Evolutionary conservation across 164 flowering plant species (phyloP).

Genomic region (Cinnamomum chago): DNA sequence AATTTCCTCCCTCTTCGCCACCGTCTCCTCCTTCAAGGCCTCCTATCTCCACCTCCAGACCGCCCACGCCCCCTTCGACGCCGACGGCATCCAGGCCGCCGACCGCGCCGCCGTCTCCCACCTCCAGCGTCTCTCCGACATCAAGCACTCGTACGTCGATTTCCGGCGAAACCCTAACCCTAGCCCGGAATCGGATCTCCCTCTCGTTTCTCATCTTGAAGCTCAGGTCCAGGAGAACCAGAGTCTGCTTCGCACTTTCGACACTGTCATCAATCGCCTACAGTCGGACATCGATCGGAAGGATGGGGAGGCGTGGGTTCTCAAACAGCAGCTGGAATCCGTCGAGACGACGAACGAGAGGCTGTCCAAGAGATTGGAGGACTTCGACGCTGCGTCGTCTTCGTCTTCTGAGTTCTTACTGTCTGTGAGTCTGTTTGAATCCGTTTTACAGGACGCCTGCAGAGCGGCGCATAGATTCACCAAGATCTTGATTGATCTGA

Average conservation of each 20-base stretch:
- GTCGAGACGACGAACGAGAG: conserved; percentile 36
- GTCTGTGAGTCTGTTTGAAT: conserved; percentile 61
- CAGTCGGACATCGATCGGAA: conserved; percentile 75
- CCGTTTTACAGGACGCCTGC: conserved; percentile 54
- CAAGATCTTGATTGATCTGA: conserved; percentile 62
- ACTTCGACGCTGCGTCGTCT: conserved; percentile 17
- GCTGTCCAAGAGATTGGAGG: conserved; percentile 40
- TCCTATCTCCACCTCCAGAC: conserved; percentile 85
- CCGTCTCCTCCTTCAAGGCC: conserved; percentile 74
- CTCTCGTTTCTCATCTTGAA: conserved; percentile 57
- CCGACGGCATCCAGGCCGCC: conserved; percentile 47
- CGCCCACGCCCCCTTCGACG: conserved; percentile 77
- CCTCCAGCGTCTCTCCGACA: conserved; percentile 56
- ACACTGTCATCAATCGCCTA: conserved; percentile 54
- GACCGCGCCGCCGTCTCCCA: conserved; percentile 63
- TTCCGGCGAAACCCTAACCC: conserved; percentile 26
- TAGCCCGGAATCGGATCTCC: conserved; percentile 13
- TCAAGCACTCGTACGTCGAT: conserved; percentile 43
- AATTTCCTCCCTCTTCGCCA: conserved; percentile 65
- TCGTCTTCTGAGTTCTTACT: conserved; percentile 36
- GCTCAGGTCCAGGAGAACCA: conserved; percentile 94
- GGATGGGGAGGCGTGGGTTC: conserved; percentile 41
- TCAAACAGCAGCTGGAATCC: conserved; percentile 51
- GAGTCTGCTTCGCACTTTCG: conserved; percentile 67
- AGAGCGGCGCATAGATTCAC: conserved; percentile 51